Conservation (phyloP, 306 rosid genomes). For the Sesbania bispinosa region DNA sequence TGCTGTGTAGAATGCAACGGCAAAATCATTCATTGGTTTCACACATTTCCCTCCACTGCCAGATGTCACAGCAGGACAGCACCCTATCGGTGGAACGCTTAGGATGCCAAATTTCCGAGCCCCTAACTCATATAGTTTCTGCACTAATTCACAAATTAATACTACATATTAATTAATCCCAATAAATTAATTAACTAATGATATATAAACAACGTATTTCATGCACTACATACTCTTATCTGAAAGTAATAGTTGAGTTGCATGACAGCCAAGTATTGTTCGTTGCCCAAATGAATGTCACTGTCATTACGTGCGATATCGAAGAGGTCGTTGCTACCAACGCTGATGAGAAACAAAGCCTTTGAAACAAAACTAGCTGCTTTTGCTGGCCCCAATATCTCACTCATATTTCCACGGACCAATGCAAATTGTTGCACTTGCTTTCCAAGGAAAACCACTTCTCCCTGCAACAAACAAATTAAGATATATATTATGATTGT, state of each 20-base stretch:
- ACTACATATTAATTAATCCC: not conserved
- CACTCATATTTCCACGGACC: constrained; percentile 19
- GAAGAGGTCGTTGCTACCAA: constrained; percentile 51
- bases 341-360: constrained; percentile 46
- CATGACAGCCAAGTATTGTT: not conserved
- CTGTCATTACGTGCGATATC: constrained; percentile 23
- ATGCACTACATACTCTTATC: constrained; percentile 20
- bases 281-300: not conserved
- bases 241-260: constrained; percentile 17
- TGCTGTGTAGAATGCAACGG: constrained; percentile 21
- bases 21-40: constrained; percentile 32
- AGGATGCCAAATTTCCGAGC: constrained; percentile 54
- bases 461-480: constrained; percentile 44
- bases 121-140: constrained; percentile 43
- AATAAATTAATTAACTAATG: not conserved
- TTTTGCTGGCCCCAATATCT: constrained; percentile 20
- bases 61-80: constrained; percentile 34
- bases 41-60: constrained; percentile 16
- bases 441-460: constrained; percentile 28
- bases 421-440: constrained; percentile 46
- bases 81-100: constrained; percentile 44
- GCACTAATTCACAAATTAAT: not conserved
- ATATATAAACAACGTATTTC: too few species aligned
- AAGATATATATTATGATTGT: not conserved
- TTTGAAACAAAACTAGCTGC: constrained; percentile 20